Conservation (phyloP, 2,329 filamentous ascomycete genomes). For the Pseudogymnoascus sp. region DNA sequence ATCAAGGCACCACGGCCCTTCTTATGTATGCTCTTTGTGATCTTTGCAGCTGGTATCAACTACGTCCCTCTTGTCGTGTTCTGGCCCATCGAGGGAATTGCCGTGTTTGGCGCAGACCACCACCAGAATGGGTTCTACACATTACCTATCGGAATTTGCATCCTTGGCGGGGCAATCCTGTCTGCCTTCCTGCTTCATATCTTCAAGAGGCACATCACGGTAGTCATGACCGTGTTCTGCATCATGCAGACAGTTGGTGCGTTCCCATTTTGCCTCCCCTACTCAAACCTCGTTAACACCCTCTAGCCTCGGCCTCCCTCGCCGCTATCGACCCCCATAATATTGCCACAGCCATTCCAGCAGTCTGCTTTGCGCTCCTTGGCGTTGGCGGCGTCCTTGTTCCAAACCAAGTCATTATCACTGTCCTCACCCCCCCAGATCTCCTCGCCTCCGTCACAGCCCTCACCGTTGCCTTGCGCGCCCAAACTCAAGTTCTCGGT, state of each 20-base stretch:
- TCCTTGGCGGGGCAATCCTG: constrained; percentile 51
- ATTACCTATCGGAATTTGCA: constrained; percentile 54
- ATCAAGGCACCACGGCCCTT: constrained; percentile 38
- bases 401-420: constrained; percentile 56
- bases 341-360: constrained; percentile 43
- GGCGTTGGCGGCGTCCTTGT: constrained; percentile 61
- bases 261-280: background rate
- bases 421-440: constrained; percentile 59
- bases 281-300: background rate
- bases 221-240: constrained; percentile 43
- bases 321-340: constrained; percentile 43
- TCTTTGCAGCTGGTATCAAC: constrained; percentile 22
- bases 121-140: constrained; percentile 54
- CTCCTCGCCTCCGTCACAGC: constrained; percentile 60
- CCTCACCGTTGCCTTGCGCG: constrained; percentile 56
- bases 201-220: constrained; percentile 48
- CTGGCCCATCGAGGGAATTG: constrained; percentile 56
- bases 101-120: constrained; percentile 56
- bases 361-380: constrained; percentile 51
- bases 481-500: constrained; percentile 56
- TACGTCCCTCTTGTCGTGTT: constrained; percentile 35
- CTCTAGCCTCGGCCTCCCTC: constrained; percentile 37
- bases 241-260: constrained; percentile 44
- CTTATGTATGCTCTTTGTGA: constrained; percentile 19
- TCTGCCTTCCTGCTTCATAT: constrained; percentile 48